Evolutionary conservation across 2,329 filamentous ascomycete genomes (phyloP).

Genomic region (Curvularia verruculosa): DNA sequence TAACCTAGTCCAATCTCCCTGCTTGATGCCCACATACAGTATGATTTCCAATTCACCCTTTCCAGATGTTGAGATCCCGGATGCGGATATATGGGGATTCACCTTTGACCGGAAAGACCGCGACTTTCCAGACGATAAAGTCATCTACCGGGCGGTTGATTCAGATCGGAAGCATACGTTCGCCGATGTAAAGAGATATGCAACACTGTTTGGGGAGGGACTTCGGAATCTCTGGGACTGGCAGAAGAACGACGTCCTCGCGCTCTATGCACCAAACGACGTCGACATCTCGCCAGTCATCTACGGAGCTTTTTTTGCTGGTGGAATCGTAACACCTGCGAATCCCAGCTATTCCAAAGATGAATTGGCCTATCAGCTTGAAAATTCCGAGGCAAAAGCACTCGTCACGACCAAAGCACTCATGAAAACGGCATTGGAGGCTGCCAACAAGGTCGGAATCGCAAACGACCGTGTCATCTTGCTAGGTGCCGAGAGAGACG

Average conservation of each 20-base stretch:
- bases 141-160: conserved; percentile 30
- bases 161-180: conserved; percentile 65
- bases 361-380: conserved; percentile 83
- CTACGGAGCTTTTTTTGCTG: conserved; percentile 81
- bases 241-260: conserved; percentile 81
- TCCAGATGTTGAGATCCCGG: conserved; percentile 30
- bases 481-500: conserved; percentile 71
- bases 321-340: conserved; percentile 77
- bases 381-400: conserved; percentile 74
- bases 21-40: not conserved
- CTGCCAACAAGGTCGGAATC: conserved; percentile 72
- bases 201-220: conserved; percentile 76
- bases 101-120: conserved; percentile 32
- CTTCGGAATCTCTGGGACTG: conserved; percentile 76
- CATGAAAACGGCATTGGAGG: conserved; percentile 68
- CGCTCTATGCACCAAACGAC: conserved; percentile 80
- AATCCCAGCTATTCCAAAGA: conserved; percentile 84
- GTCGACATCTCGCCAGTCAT: conserved; percentile 79
- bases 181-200: conserved; percentile 66
- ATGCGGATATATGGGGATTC: conserved; percentile 31
- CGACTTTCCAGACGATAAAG: conserved; percentile 31
- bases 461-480: conserved; percentile 73
- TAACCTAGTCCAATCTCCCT: not conserved
- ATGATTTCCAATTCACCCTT: conserved; percentile 34
- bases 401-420: conserved; percentile 74